Base-by-base conservation (phyloP, 371 early-diverging fungal species). In the Mortierella sp. region DNA sequence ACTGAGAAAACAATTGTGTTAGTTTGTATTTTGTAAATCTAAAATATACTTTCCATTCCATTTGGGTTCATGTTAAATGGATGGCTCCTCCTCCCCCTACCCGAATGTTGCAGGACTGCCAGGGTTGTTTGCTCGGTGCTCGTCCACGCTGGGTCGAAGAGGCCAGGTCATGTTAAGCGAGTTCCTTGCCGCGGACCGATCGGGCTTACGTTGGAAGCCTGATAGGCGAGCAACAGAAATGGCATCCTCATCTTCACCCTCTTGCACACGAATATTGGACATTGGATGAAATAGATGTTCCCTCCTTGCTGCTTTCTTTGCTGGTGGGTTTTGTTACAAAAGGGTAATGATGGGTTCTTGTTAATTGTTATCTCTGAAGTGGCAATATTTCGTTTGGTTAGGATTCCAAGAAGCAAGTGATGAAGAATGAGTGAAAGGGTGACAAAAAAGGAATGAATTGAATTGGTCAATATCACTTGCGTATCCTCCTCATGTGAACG, bases 171-270 rank as follows among this genome's bases (percentile, higher is more conserved):
- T 72, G 53, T 48, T 77, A 41, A 77, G 69, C 7, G 78, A 69
- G 58, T 50, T 77, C 10, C 78, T 50, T 48, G 60, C 50, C 0
- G 77, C 59, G 15, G 72, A n/a, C 6, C 76, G 57, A 9, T 70
- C 70, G 1, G 62, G 32, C n/a, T 40, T 64, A 22, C 68, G 67
- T 33, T 63, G 69, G 13, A 74, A 32, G 32, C 40, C 62, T 1
- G 71, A 58, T 10, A 71, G 79, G 32, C 70, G 70, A 11, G 68
- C 32, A 16, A 63, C 59, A 24, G 80, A 61, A 61, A 74, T 74
- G 67, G 81, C 81, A 19, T 81, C 81, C 22, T 75, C 66, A 52
- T 81, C 81, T 58, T 81, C 81, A 53, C 81, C 81, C n/a, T 81
- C 81, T 69, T 81, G 81, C 9, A 81, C 76, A 47, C 81, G 81